Base-by-base conservation (phyloP, 495 filamentous ascomycete species). In the Xylaria venustula region DNA sequence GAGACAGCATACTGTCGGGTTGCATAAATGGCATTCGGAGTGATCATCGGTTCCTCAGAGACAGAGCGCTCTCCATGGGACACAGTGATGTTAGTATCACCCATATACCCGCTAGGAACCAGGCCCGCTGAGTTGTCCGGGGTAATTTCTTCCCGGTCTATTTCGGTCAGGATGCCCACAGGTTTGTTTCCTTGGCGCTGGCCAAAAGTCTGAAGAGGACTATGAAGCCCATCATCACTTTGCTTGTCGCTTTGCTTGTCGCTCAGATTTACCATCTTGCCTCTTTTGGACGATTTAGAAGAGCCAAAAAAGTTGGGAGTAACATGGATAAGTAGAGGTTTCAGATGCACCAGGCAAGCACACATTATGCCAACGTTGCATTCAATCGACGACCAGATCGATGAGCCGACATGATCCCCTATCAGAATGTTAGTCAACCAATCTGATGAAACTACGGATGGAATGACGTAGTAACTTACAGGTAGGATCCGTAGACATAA, bases 221-320 rank as follows among this genome's bases (percentile, higher is more conserved):
- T 40, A 12, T 40, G 7, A 3, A 12, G 6, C 3, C 7, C 37
- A 40, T 15, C 37, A 5, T 40, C 37, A 12, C 14, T 40, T 7
- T 5, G 44, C 23, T 47, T 26, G 17, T 47, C 19, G 37, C 14
- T 40, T 7, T 5, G 44, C 23, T 47, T 26, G 17, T 47, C 19
- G 44, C 44, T 47, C 19, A 22, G 19, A 8, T 22, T 47, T 7
- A 22, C 2, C 44, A 47, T 22, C 19, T 8, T 47, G 14, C 9
- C 23, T 14, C 23, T 14, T n/a, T 17, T 47, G 12, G 17, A 47
- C 5, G 44, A 47, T 8, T 15, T 4, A 3, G 17, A 47, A 47
- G 44, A 8, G 44, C 44, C 19, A 17, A 87, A 87, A 62, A 88
- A 60, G 2, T 85, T 52, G 0, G 86, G 87, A 46, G 80, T 81